Percentiles rank a stretch among this genome's conserved stretches.
Conservation (phyloP, 2,329 filamentous ascomycete species). For the Talaromyces sp. region DNA sequence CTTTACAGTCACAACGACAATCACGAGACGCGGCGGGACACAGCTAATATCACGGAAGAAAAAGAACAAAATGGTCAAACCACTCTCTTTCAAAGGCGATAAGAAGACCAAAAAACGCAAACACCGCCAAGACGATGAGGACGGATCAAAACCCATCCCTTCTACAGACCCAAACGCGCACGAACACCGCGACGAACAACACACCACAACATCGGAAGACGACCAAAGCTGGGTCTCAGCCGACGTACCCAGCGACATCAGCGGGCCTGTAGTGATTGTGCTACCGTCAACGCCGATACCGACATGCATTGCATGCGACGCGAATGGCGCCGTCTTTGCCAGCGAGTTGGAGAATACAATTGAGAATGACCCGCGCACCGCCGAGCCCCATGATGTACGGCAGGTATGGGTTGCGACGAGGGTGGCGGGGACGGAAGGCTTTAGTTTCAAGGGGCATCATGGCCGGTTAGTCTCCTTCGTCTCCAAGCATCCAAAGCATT, state of each 20-base stretch:
- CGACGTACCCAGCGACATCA: slow-evolving; percentile 68
- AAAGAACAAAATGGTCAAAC: slow-evolving; percentile 57
- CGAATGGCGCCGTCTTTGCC: slow-evolving; percentile 80
- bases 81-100: slow-evolving; percentile 93
- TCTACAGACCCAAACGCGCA: slow-evolving; percentile 22
- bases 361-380: slow-evolving; percentile 74
- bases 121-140: slow-evolving; percentile 54
- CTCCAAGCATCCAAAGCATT: neutral
- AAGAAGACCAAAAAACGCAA: slow-evolving; percentile 84
- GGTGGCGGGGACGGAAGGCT: slow-evolving; percentile 74
- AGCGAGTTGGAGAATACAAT: slow-evolving; percentile 81
- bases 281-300: slow-evolving; percentile 66
- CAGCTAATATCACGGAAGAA: neutral
- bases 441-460: slow-evolving; percentile 86
- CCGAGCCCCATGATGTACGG: slow-evolving; percentile 91
- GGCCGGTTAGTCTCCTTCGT: slow-evolving; percentile 57
- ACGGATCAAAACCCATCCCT: slow-evolving; percentile 35
- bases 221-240: slow-evolving; percentile 93
- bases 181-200: slow-evolving; percentile 23
- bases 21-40: neutral
- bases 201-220: slow-evolving; percentile 44
- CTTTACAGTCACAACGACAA: neutral
- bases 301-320: slow-evolving; percentile 78
- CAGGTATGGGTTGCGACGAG: slow-evolving; percentile 92
- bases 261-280: slow-evolving; percentile 78